Percentiles rank a stretch among this genome's conserved stretches.
Evolutionary conservation across 768 basidiomycete genomes (phyloP).

Genomic region (Steccherinum ochraceum): DNA sequence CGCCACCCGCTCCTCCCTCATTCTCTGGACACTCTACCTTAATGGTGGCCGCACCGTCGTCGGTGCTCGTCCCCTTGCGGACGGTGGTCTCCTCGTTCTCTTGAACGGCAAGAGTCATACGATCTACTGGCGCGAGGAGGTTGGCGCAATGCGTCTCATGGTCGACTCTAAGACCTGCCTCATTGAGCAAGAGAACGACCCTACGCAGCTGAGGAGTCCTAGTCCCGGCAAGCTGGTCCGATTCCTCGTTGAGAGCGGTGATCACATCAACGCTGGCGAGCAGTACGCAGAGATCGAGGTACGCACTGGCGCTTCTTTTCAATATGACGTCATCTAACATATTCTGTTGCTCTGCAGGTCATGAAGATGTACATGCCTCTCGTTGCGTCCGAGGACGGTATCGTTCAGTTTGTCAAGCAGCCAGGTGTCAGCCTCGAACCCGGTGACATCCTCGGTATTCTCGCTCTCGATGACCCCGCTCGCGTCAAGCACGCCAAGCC

Average conservation of each 20-base stretch:
- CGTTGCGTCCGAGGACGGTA: slow-evolving; percentile 88
- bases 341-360: slow-evolving; percentile 39
- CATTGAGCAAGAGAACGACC: slow-evolving; percentile 99
- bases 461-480: slow-evolving; percentile 91
- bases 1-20: slow-evolving; percentile 82
- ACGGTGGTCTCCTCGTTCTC: slow-evolving; percentile 88
- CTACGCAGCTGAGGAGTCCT: slow-evolving; percentile 92
- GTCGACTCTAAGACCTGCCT: slow-evolving; percentile 97
- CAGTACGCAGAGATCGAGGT: slow-evolving; percentile 98
- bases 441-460: slow-evolving; percentile 95
- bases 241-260: slow-evolving; percentile 93
- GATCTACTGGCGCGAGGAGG: slow-evolving; percentile 97
- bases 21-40: slow-evolving; percentile 90
- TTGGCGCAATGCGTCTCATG: slow-evolving; percentile 86
- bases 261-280: slow-evolving; percentile 94
- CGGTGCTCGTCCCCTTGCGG: slow-evolving; percentile 87
- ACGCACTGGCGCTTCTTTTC: slow-evolving; percentile 19
- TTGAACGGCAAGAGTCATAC: slow-evolving; percentile 95
- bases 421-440: slow-evolving; percentile 95
- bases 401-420: slow-evolving; percentile 95
- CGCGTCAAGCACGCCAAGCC: slow-evolving; percentile 98
- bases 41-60: slow-evolving; percentile 93
- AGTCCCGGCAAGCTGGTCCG: slow-evolving; percentile 95
- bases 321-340: background rate
- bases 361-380: slow-evolving; percentile 99